Percentiles rank a stretch among this genome's conserved stretches.
These are phyloP conservation scores for Spinacia oleracea DNA, from an alignment of 179 eudicot species.

Conservation along the genomic window DNA sequence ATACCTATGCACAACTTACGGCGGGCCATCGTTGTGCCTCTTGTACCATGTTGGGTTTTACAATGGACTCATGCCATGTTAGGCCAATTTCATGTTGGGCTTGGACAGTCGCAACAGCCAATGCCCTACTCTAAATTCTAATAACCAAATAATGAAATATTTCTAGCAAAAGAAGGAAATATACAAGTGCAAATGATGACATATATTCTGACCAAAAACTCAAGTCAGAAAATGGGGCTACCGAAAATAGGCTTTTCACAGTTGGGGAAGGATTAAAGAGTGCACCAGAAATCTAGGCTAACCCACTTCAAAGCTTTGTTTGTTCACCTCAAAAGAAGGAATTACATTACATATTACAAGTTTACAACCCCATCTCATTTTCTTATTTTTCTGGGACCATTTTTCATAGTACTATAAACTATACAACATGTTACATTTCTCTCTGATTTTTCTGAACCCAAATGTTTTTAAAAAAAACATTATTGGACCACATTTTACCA, in stretches of 20 bases:
- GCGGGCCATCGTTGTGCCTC: too few species aligned
- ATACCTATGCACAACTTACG: too few species aligned
- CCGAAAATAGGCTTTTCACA: constrained; percentile 28
- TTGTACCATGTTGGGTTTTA: too few species aligned
- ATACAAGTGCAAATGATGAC: neutral
- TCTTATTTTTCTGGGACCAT: constrained; percentile 29
- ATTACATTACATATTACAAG: neutral
- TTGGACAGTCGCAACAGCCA: too few species aligned
- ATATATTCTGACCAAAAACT: constrained; percentile 15
- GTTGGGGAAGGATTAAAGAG: constrained; percentile 8
- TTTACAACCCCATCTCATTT: neutral
- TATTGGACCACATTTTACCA: constrained; percentile 24
- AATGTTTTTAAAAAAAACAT: neutral
- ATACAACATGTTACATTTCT: constrained; percentile 11
- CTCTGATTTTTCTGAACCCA: constrained; percentile 16
- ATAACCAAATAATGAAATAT: too few species aligned
- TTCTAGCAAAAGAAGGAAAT: constrained; percentile 18
- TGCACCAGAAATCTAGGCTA: constrained; percentile 34
- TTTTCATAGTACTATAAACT: neutral
- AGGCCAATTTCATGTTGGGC: too few species aligned
- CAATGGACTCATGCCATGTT: too few species aligned
- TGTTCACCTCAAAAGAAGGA: constrained; percentile 36
- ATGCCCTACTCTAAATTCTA: too few species aligned
- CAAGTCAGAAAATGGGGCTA: constrained; percentile 14
- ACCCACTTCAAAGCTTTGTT: constrained; percentile 21